Evolutionary conservation across 139 green algal species (phyloP).

Genomic region (Chlorella sp.): DNA sequence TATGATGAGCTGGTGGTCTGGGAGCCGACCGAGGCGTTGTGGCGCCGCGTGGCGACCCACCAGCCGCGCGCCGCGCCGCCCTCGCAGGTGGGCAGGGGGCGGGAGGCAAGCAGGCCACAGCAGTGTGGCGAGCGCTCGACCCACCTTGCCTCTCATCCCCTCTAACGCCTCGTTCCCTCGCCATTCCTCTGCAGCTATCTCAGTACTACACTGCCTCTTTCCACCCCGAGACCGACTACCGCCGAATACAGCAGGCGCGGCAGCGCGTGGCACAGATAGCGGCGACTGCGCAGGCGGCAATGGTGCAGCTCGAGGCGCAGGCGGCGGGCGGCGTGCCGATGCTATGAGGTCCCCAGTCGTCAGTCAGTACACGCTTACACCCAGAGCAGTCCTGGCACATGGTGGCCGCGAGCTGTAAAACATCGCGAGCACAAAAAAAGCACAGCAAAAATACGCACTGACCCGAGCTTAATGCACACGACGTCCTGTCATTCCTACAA

Average conservation of each 20-base stretch:
- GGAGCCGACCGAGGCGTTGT: conserved; percentile 81
- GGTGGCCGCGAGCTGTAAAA: too few species aligned
- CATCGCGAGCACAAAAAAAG: too few species aligned
- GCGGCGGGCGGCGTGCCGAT: too few species aligned
- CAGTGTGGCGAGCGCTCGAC: neutral
- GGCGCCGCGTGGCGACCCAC: conserved; percentile 47
- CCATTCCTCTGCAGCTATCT: conserved; percentile 14
- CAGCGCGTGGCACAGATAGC: conserved; percentile 52
- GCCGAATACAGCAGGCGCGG: conserved; percentile 40
- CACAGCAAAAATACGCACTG: too few species aligned
- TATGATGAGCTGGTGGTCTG: conserved; percentile 94
- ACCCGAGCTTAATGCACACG: too few species aligned
- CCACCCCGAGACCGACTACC: conserved; percentile 35
- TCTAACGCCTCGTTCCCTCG: neutral
- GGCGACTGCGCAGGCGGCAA: conserved; percentile 45
- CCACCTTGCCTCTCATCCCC: neutral
- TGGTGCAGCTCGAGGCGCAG: conserved; percentile 35
- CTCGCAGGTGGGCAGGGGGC: neutral
- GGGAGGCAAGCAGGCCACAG: neutral
- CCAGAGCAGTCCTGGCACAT: too few species aligned
- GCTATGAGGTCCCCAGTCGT: too few species aligned
- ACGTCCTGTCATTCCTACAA: too few species aligned
- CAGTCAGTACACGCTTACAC: neutral
- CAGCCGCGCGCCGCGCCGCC: conserved; percentile 10
- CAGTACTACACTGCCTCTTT: conserved; percentile 35